Conservation (phyloP, 83 land plant species). For the Picea abies region DNA sequence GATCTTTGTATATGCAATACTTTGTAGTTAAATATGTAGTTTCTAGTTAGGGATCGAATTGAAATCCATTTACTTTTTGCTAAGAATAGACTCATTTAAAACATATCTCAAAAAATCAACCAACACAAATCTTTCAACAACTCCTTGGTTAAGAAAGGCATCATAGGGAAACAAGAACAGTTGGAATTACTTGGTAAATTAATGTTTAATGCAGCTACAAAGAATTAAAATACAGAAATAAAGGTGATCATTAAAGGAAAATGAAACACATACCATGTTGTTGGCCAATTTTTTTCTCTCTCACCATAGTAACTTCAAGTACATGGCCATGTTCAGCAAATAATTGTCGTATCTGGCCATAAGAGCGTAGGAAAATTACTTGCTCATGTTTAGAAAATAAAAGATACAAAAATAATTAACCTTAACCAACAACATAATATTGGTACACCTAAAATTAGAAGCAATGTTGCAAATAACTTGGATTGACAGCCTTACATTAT, state of each 20-base stretch:
- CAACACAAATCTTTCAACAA: too few species aligned
- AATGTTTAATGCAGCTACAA: not conserved
- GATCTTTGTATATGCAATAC: too few species aligned
- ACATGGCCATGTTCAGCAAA: constrained; percentile 10
- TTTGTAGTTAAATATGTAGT: too few species aligned
- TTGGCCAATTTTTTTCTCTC: constrained; percentile 13
- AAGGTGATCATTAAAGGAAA: not conserved
- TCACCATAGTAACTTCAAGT: constrained; percentile 12
- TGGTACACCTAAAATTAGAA: not conserved
- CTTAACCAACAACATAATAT: not conserved
- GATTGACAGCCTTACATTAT: not conserved
- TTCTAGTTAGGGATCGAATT: too few species aligned
- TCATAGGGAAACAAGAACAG: too few species aligned
- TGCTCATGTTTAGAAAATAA: too few species aligned
- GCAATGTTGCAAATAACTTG: not conserved
- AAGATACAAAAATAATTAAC: not conserved
- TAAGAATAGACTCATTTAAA: too few species aligned
- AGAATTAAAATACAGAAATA: not conserved
- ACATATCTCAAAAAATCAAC: too few species aligned
- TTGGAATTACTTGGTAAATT: too few species aligned
- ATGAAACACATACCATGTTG: not conserved
- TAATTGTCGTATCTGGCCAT: constrained; percentile 9
- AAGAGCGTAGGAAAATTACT: not conserved
- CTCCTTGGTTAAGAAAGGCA: too few species aligned
- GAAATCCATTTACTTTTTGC: too few species aligned